These are phyloP conservation scores for Bipolaris zeicola DNA, from an alignment of 2,329 filamentous ascomycete genomes.

Conservation along the genomic window DNA sequence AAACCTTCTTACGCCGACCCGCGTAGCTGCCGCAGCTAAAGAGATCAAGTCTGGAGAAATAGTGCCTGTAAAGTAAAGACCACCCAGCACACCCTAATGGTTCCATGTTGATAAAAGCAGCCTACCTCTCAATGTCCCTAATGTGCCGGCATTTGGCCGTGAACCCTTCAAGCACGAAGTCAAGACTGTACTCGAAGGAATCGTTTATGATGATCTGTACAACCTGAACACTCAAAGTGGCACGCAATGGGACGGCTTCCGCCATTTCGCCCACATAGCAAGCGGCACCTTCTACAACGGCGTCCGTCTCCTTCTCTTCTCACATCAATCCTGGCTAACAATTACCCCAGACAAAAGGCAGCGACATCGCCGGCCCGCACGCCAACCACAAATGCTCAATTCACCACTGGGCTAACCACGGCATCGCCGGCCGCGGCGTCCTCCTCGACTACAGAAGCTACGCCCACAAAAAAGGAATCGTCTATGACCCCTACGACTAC, in stretches of 20 bases:
- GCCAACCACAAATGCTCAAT: constrained; percentile 53
- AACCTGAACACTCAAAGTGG: constrained; percentile 53
- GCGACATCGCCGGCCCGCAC: constrained; percentile 48
- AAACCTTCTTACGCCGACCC: constrained; percentile 61
- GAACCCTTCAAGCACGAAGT: constrained; percentile 62
- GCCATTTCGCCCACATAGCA: constrained; percentile 51
- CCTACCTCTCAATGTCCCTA: constrained; percentile 59
- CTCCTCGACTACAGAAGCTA: constrained; percentile 53
- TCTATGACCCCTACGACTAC: constrained; percentile 51
- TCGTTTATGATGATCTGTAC: constrained; percentile 53
- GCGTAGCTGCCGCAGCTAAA: constrained; percentile 59
- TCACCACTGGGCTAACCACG: constrained; percentile 54
- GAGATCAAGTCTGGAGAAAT: constrained; percentile 63
- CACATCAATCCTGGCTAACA: neutral
- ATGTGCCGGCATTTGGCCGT: constrained; percentile 59
- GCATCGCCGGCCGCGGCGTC: constrained; percentile 52
- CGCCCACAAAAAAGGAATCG: constrained; percentile 50
- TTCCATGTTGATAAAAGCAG: constrained; percentile 33
- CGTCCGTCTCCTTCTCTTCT: constrained; percentile 15
- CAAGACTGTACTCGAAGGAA: constrained; percentile 48
- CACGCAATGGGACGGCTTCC: constrained; percentile 55
- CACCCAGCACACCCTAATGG: neutral
- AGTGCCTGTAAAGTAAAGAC: constrained; percentile 59
- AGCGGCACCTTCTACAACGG: constrained; percentile 52
- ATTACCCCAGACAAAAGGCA: constrained; percentile 42